Conservation (phyloP, 305 asterid genomes). For the Fraxinus nigra region DNA sequence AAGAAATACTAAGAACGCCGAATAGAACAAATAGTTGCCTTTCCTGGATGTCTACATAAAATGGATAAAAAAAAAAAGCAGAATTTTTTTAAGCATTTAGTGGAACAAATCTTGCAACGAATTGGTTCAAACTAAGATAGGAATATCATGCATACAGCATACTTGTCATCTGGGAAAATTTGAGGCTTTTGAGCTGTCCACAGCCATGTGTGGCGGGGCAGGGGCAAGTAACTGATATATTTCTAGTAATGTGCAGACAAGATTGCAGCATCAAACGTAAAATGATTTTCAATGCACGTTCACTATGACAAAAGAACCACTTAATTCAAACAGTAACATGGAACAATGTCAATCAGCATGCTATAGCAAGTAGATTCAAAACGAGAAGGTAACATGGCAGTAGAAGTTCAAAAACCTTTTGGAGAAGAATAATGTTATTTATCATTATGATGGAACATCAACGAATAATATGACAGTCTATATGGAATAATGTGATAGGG, state of each 20-base stretch:
- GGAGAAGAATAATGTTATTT: background rate
- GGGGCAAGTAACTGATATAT: background rate
- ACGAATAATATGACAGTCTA: no score
- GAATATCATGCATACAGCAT: background rate
- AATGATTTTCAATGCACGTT: background rate
- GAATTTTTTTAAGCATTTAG: background rate
- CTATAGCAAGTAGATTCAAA: background rate
- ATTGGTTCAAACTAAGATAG: background rate
- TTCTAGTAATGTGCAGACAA: background rate
- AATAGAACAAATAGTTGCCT: background rate
- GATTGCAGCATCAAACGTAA: background rate
- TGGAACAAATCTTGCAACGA: background rate
- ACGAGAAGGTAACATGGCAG: background rate
- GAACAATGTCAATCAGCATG: slow-evolving; percentile 4
- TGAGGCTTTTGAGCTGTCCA: background rate
- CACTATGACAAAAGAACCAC: background rate
- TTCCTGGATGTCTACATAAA: background rate
- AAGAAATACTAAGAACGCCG: background rate
- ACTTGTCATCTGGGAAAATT: background rate
- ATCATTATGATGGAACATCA: no score
- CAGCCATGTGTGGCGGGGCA: background rate
- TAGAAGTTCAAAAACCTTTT: background rate
- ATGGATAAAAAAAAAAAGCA: background rate
- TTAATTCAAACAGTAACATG: background rate
- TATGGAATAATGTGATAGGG: no score